These are phyloP conservation scores for Nitzschia sp. DNA, from an alignment of 108 stramenopile species.

Conservation along the genomic window DNA sequence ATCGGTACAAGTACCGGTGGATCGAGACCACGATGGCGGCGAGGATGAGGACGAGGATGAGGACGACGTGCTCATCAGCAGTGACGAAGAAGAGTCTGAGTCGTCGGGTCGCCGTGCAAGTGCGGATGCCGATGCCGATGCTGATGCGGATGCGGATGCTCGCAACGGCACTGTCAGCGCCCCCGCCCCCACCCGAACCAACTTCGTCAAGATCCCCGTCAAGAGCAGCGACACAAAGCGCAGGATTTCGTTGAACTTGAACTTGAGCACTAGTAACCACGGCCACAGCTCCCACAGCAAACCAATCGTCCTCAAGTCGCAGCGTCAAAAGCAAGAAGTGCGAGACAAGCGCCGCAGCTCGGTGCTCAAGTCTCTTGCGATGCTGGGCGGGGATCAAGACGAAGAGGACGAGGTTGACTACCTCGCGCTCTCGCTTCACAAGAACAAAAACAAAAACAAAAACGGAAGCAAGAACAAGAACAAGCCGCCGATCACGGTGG, in stretches of 20 bases:
- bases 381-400: conserved; percentile 9
- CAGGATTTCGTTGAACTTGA: background rate
- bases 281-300: background rate
- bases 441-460: too few species aligned
- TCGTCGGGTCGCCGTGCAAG: background rate
- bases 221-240: background rate
- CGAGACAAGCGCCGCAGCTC: background rate
- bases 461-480: too few species aligned
- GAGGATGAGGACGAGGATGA: background rate
- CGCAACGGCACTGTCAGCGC: background rate
- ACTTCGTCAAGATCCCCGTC: background rate
- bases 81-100: background rate
- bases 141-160: background rate
- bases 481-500: too few species aligned
- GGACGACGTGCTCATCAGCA: background rate
- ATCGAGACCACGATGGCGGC: background rate
- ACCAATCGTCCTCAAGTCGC: background rate
- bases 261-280: background rate
- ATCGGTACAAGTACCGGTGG: too few species aligned
- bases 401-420: conserved; percentile 6
- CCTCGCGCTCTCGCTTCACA: too few species aligned
- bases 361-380: conserved; percentile 7
- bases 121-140: too few species aligned
- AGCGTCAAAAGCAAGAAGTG: background rate
- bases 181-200: too few species aligned